A percentile compares a stretch with the other conserved stretches of the same genome.
These are phyloP conservation scores for Diaporthe velutina DNA, from an alignment of 2,329 filamentous ascomycete genomes.

Conservation along the genomic window DNA sequence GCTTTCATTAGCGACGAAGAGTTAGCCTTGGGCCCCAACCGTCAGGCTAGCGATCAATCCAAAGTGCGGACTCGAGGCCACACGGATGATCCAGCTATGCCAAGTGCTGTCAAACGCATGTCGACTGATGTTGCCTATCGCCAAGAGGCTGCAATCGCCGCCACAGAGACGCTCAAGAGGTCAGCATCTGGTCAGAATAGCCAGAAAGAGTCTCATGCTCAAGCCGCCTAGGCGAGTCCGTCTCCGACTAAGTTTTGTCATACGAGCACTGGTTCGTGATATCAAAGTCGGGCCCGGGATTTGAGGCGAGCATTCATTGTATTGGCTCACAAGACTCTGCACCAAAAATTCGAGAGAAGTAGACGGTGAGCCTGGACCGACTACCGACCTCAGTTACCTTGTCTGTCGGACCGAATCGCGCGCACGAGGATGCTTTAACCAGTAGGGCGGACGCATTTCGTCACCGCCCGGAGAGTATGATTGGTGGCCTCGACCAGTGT, in stretches of 20 bases:
- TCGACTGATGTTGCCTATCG: background rate
- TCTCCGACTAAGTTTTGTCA: background rate
- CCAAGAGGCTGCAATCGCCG: constrained; percentile 7
- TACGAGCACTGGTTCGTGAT: background rate
- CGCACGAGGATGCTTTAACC: background rate
- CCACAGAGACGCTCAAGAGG: background rate
- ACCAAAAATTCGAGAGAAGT: background rate
- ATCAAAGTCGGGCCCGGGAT: background rate
- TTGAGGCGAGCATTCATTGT: background rate
- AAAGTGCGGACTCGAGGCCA: background rate
- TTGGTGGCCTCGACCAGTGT: background rate
- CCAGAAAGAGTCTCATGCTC: background rate
- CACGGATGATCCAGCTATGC: background rate
- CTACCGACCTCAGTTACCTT: background rate
- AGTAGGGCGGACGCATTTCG: background rate
- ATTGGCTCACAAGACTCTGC: background rate
- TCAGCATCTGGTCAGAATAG: background rate
- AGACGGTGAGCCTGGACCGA: background rate
- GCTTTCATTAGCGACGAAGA: constrained; percentile 14
- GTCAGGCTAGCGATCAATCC: background rate
- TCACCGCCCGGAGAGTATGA: background rate
- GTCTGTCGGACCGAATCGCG: background rate
- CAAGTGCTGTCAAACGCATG: background rate
- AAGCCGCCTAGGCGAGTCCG: background rate
- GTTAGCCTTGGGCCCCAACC: background rate